A percentile compares a stretch with the other conserved stretches of the same genome.
These are phyloP conservation scores for Coniella lustricola DNA, from an alignment of 2,329 filamentous ascomycete species.

Conservation along the genomic window DNA sequence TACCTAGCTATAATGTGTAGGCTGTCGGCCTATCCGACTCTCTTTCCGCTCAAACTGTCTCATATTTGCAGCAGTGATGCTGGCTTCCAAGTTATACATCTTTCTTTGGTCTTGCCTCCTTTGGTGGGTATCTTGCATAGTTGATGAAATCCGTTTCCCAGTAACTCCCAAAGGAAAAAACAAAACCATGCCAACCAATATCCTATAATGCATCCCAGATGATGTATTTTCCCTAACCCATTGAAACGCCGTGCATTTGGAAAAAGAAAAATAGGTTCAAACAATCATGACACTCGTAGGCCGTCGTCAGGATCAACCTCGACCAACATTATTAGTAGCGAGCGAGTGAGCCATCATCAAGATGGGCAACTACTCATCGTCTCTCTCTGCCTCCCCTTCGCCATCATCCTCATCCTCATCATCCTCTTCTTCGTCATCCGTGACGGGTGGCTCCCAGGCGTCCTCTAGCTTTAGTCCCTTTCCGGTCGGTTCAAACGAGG, in stretches of 20 bases:
- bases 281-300: no score
- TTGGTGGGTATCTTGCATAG: conserved; percentile 13
- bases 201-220: not conserved
- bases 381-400: conserved; percentile 25
- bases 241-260: conserved; percentile 12
- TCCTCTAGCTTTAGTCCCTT: conserved; percentile 78
- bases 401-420: conserved; percentile 32
- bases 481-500: conserved; percentile 48
- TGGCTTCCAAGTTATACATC: conserved; percentile 6
- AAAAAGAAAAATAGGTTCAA: conserved; percentile 11
- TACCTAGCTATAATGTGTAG: not conserved
- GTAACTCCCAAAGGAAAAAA: not conserved
- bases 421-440: conserved; percentile 51
- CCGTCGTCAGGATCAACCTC: not conserved
- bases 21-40: not conserved
- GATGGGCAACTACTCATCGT: conserved; percentile 12
- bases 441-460: conserved; percentile 64
- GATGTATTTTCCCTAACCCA: not conserved
- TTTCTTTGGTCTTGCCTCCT: not conserved
- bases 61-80: conserved; percentile 15
- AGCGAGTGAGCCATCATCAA: not conserved
- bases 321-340: not conserved
- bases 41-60: not conserved
- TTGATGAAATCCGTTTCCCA: conserved; percentile 1
- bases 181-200: not conserved